Evolutionary conservation across 163 green algal genomes (phyloP), one percentile per base, ranked within the genome.

Genomic region (Chlamydomonas reinhardtii): DNA sequence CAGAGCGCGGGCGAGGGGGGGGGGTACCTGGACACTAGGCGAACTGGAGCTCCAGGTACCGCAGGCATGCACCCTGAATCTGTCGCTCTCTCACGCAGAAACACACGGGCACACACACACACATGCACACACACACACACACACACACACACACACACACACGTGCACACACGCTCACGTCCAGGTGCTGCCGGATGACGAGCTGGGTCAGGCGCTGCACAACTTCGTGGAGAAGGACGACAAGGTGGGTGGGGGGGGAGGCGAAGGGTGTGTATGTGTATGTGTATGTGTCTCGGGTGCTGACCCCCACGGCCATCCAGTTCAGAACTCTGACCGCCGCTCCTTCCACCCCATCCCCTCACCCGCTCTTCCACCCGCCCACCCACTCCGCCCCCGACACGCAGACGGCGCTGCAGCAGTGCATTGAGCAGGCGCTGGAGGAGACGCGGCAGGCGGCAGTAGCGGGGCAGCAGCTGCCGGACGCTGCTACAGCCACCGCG

Each of bases 181-280:
- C 73, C 72, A 93, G 74, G 70, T 95, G 65, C 85, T 93, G 25
- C 77, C 86, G 5, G 87, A 93, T 31, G 88, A 95, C 31, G 94
- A 97, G 70, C 90, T 98, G 62, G 92, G 88, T 0, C 37, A 91
- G 16, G 97, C 97, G 29, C 92, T 99, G 88, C 94, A 98, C 87
- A 85, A 96, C 54, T 99, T 98, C 91, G 97, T 99, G 56, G 96
- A 98, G 43, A 98, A 98, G 90, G 96, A 98, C 32, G 95, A 98
- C 62, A 93, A 93, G 89, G 79, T 89, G 59, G 20, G 81, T 16
- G 37, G 37, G 9, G 16, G 16, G 37, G 12, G 70, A 34, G 37
- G 0, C 0, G 17, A 20, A 17, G 31, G 68, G 32, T 22, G 32
- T 48, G 39, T 48, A 8, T 48, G 39, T 5, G 39, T 48, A 8